Evolutionary conservation across 2,329 filamentous ascomycete genomes (phyloP).

Genomic region (Colletotrichum orchidophilum): DNA sequence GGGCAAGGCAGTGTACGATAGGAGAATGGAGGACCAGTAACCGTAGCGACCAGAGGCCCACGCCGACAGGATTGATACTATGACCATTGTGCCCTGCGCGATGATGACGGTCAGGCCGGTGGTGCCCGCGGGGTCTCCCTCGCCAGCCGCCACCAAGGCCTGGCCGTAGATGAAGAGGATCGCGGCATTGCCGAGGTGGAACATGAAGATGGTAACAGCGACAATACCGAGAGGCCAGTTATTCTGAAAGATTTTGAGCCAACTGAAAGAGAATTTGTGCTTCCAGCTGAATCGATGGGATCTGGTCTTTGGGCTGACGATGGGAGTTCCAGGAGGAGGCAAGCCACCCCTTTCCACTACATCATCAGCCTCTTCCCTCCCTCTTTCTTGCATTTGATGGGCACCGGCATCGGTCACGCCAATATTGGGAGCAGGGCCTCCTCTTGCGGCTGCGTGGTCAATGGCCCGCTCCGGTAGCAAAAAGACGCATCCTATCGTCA

Average conservation of each 20-base stretch:
- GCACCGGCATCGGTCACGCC: not conserved
- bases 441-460: constrained; percentile 12
- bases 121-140: constrained; percentile 22
- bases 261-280: not conserved
- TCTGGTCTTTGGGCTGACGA: not conserved
- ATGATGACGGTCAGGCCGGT: constrained; percentile 28
- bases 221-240: constrained; percentile 11
- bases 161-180: constrained; percentile 26
- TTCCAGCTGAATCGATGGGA: not conserved
- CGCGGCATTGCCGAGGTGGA: constrained; percentile 25
- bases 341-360: not conserved
- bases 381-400: not conserved
- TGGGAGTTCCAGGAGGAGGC: not conserved
- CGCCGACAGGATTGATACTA: constrained; percentile 13
- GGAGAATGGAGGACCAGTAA: constrained; percentile 10
- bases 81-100: constrained; percentile 23
- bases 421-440: not conserved
- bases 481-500: not conserved
- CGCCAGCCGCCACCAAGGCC: constrained; percentile 17
- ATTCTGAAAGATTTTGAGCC: not conserved
- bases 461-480: constrained; percentile 13
- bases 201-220: constrained; percentile 12
- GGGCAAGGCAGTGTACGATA: constrained; percentile 10
- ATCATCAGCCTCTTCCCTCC: not conserved
- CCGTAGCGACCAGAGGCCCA: constrained; percentile 18